These are phyloP conservation scores for Solanum rostratum DNA, from an alignment of 257 asterid genomes.

Conservation along the genomic window DNA sequence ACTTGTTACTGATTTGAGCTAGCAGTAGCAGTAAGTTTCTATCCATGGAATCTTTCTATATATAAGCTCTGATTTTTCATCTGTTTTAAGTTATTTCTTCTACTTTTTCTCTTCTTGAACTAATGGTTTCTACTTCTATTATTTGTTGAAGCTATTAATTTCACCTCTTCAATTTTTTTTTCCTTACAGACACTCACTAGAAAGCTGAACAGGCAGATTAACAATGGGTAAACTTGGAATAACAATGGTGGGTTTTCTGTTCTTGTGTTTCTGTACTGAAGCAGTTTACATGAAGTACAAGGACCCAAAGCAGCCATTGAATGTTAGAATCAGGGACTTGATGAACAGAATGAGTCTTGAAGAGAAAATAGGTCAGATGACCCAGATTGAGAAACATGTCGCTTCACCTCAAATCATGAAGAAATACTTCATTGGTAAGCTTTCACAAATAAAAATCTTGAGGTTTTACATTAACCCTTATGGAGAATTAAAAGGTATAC, in stretches of 20 bases:
- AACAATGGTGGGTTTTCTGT: neutral
- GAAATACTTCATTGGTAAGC: conserved; percentile 5
- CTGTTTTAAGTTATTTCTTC: neutral
- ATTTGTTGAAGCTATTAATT: neutral
- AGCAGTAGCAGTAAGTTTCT: neutral
- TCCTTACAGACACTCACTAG: neutral
- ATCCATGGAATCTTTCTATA: neutral
- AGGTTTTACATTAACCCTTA: neutral
- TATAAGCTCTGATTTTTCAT: neutral
- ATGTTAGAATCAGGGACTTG: conserved; percentile 9
- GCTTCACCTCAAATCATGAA: conserved; percentile 8
- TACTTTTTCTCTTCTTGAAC: neutral
- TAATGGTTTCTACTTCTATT: neutral
- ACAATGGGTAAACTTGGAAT: conserved; percentile 1
- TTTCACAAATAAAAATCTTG: neutral
- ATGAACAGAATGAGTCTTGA: conserved; percentile 13
- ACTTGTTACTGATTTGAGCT: neutral
- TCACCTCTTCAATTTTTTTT: neutral
- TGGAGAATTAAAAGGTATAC: neutral
- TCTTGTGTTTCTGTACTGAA: neutral
- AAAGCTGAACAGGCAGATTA: neutral
- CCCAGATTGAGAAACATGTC: conserved; percentile 10
- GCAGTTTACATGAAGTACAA: conserved; percentile 9
- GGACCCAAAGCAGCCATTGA: conserved; percentile 11
- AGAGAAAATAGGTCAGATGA: conserved; percentile 20